A percentile compares a stretch with the other conserved stretches of the same genome.
These are phyloP conservation scores for Recurvomyces mirabilis DNA, from an alignment of 495 filamentous ascomycete genomes.

Conservation along the genomic window DNA sequence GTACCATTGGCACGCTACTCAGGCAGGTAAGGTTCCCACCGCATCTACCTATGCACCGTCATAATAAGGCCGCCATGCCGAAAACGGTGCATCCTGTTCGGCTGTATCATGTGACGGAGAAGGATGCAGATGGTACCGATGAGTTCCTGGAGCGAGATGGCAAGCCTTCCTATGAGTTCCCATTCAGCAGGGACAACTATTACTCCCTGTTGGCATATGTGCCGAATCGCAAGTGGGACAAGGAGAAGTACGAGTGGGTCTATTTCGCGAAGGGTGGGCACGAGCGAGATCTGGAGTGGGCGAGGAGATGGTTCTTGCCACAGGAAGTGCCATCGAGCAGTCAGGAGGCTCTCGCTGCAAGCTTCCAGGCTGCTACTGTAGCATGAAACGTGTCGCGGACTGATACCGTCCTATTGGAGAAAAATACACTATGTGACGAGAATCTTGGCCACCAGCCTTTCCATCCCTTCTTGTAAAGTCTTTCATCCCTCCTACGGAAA, in stretches of 20 bases:
- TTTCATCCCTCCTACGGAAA: too few species aligned
- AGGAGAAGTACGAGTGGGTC: constrained; percentile 15
- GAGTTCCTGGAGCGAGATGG: constrained; percentile 38
- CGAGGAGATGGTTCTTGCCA: constrained; percentile 11
- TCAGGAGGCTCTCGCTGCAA: background rate
- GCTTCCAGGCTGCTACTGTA: background rate
- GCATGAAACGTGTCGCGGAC: background rate
- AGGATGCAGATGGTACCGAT: constrained; percentile 38
- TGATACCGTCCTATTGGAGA: too few species aligned
- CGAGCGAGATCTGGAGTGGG: constrained; percentile 17
- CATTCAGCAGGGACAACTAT: constrained; percentile 43
- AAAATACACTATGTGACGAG: too few species aligned
- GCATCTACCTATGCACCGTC: constrained; percentile 29
- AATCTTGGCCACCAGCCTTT: too few species aligned
- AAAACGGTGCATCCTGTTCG: constrained; percentile 23
- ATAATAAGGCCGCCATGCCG: constrained; percentile 37
- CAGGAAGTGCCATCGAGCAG: background rate
- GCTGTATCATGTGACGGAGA: constrained; percentile 39
- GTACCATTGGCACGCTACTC: constrained; percentile 38
- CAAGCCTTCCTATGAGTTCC: constrained; percentile 38
- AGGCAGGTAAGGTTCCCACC: constrained; percentile 38
- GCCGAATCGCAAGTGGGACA: constrained; percentile 20
- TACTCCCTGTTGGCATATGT: constrained; percentile 37
- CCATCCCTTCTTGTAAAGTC: too few species aligned
- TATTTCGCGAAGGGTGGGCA: constrained; percentile 20